Base-by-base conservation (phyloP, 2,329 filamentous ascomycete species). In the Penicillium sp. region DNA sequence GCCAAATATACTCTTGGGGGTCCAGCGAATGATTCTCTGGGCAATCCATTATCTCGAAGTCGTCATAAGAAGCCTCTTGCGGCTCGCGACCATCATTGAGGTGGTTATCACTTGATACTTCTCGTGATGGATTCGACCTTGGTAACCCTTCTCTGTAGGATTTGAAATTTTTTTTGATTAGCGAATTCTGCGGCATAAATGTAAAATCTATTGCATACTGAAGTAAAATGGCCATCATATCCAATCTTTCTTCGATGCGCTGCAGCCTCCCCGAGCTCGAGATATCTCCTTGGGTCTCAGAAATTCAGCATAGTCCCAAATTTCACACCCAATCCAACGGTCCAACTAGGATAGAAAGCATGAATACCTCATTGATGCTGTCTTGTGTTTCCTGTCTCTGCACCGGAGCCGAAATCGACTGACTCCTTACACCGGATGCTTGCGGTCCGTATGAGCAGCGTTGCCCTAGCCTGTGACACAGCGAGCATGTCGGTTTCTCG, bases 401-500 rank as follows among this genome's bases (percentile, higher is more conserved):
- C 10, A 19, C 50, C 5, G 2, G 34, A 39, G 33, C 41, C 19
- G 43, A 27, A 33, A 36, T 44, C 5, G 50, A 40, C 8, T 45
- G 41, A 9, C 3, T 43, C 29, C 53, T 51, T 27, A 27, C 48
- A 21, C 50, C 43, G 23, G 49, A 38, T 15, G 55, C 41, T 50
- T 61, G 63, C 16, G 58, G 29, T 21, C 44, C 61, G 27, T 68
- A 68, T 13, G 60, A 48, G 39, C 66, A 68, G 9, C 44, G 46
- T 48, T 68, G 66, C 5, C 65, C 64, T 21, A 68, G 31, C 34
- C 66, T 48, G 21, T 63, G 60, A 43, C 65, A 68, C 8, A 68
- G 31, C 34, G 66, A 67, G 36, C 66, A 68, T 40, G 44, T 43
- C 2, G 66, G 66, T n/a, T 67, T 68, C 29, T 68, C 66, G n/a